Evolutionary conservation across 441 rosid species (phyloP), one percentile per base, ranked within the genome.

Genomic region (Mallotus repandus): DNA sequence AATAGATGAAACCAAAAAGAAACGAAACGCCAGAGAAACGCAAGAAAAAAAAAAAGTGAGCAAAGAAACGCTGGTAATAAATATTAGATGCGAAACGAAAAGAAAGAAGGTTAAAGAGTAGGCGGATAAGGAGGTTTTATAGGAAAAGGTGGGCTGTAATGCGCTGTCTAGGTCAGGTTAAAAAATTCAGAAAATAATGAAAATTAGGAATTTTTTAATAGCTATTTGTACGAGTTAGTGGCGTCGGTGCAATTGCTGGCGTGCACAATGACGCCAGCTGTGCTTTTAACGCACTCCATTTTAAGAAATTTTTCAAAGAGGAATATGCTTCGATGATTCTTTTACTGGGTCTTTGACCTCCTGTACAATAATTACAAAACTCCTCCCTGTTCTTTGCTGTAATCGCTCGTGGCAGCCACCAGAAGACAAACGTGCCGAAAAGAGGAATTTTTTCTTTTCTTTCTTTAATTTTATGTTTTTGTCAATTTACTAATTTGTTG

Each of bases 251-350:
- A 52, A 72, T 70, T 43, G 76, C 68, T 82, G 79, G 78, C 87
- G 83, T 82, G 58, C 54, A 50, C 22, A n/a, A 52, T 82, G 83
- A 82, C 82, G 86, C 83, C 83, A 81, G 77, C 78, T 66, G 64
- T 43, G 55, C 50, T 19, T 64, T 16, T 5, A 6, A 46, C 32
- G 16, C 62, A 32, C 43, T 3, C 66, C 14, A 46, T 1, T 25
- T 25, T 25, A 25, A 25, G 29, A 25, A 25, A 0, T 12, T 12
- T 15, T 52, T 41, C 9, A 6, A 43, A 18, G 11, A 13, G 41
- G 78, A 70, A 80, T 60, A 73, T 73, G 11, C 76, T 55, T 5
- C 15, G 2, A 21, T 19, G 48, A 53, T 72, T 53, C 76, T 4
- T 52, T 54, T 18, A 43, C 29, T 25, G 29, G 29, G 29, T 25